Conservation (phyloP, 179 eudicot genomes). For the Spergularia azorica region DNA sequence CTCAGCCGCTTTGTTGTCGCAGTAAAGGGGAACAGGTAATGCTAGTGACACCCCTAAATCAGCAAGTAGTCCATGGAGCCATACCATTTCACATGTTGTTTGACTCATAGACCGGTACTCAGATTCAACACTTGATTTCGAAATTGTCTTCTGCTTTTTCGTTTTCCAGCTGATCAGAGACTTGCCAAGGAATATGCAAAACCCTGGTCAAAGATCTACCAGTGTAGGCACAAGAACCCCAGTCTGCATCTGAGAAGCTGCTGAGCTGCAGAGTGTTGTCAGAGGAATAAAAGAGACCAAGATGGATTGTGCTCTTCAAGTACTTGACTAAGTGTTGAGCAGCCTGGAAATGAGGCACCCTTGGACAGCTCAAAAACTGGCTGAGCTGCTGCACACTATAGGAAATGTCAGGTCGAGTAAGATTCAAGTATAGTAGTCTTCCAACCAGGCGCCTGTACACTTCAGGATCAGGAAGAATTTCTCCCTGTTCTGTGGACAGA, state of each 20-base stretch:
- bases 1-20: no score
- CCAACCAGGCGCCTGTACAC: neutral
- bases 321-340: neutral
- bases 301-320: neutral
- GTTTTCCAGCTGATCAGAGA: neutral
- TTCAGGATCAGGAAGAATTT: neutral
- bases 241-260: neutral
- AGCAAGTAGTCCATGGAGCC: neutral
- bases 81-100: neutral
- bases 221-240: neutral
- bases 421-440: neutral
- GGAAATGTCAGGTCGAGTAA: neutral
- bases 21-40: no score
- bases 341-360: neutral
- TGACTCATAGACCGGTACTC: neutral
- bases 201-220: neutral
- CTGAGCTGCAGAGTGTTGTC: neutral
- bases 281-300: neutral
- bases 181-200: neutral
- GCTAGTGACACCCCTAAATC: neutral
- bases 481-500: neutral
- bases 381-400: neutral
- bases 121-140: neutral
- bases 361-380: neutral
- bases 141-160: neutral